phyloP scores from a whole-genome alignment of 352 stramenopile genomes.

The Phytophthora europaea region DNA sequence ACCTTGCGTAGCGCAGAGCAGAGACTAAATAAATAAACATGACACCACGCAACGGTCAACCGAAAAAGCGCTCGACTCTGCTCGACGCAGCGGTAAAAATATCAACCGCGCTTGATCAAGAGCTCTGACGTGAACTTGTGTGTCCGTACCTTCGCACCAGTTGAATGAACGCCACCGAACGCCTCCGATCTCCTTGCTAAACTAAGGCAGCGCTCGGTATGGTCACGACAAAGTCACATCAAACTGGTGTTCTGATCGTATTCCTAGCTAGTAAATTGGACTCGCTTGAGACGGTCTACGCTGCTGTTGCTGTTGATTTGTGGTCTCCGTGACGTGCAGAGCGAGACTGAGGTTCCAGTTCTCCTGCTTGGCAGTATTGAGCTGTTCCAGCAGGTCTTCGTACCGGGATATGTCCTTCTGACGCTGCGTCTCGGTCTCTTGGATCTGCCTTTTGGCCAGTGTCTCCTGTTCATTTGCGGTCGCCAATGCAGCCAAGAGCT shows the following conservation, averaged over 20 bases:
- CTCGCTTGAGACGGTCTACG: background rate
- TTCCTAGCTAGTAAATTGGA: conserved; percentile 20
- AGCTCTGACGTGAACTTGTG: background rate
- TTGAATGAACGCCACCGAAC: background rate
- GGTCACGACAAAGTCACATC: background rate
- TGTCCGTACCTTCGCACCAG: background rate
- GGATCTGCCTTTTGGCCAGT: conserved; percentile 59
- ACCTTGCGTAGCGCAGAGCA: background rate
- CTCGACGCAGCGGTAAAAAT: conserved; percentile 7
- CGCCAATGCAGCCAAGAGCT: conserved; percentile 58
- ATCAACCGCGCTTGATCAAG: background rate
- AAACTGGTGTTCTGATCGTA: conserved; percentile 5
- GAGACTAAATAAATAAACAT: conserved; percentile 3
- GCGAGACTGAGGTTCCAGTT: conserved; percentile 77
- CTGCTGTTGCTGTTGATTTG: conserved; percentile 35
- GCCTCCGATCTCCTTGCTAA: background rate
- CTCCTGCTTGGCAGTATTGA: conserved; percentile 72
- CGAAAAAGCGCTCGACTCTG: background rate
- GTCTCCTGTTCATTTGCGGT: conserved; percentile 84
- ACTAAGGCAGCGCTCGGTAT: background rate
- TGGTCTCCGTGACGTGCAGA: conserved; percentile 67
- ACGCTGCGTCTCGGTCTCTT: conserved; percentile 44
- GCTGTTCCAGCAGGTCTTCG: conserved; percentile 58
- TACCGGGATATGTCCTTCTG: conserved; percentile 48
- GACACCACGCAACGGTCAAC: conserved; percentile 3